Evolutionary conservation across 768 basidiomycete genomes (phyloP), one percentile per base, ranked within the genome.

Genomic region (Boletus sp.): DNA sequence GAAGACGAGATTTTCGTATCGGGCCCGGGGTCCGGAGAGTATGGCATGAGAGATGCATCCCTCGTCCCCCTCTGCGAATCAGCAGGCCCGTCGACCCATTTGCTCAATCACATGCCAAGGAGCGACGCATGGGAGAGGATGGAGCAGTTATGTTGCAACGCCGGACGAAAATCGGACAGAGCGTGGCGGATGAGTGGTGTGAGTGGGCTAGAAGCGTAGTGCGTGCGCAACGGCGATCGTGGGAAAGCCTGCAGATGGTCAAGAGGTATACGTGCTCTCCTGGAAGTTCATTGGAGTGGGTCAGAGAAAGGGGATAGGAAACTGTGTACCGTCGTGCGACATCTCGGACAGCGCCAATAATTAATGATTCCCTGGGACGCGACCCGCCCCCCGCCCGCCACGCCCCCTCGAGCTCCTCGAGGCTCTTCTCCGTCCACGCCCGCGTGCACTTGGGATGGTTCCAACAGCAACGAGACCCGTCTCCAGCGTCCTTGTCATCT

Each of bases 301-400:
- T 38, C 3, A 19, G n/a, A 19, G 19, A 39, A 19, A 10, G 38
- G 23, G 19, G 38, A 25, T 2, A 25, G 4, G 2, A 25, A 25
- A 25, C 23, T 25, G 23, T 25, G n/a, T n/a, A n/a, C n/a, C 53
- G 84, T 85, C 1, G 84, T 82, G 64, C 95, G 93, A 74, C 96
- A 98, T 1, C 91, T 93, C 0, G 96, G 96, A 70, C 96, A 98
- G 49, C 87, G 78, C 96, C 96, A n/a, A n/a, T n/a, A n/a, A n/a
- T n/a, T n/a, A n/a, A n/a, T n/a, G n/a, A 98, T 65, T 91, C 85
- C 0, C 88, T 92, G 14, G 73, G 75, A 51, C 78, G 75, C 11
- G 81, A 77, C 61, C 89, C 85, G 8, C 89, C 89, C 47, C 87
- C 74, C 7, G 82, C 83, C 15, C 78, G 77, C 85, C 83, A 91